A percentile compares a stretch with the other conserved stretches of the same genome.
These are phyloP conservation scores for Ophiostoma australiae DNA, from an alignment of 2,329 filamentous ascomycete genomes.

Conservation along the genomic window DNA sequence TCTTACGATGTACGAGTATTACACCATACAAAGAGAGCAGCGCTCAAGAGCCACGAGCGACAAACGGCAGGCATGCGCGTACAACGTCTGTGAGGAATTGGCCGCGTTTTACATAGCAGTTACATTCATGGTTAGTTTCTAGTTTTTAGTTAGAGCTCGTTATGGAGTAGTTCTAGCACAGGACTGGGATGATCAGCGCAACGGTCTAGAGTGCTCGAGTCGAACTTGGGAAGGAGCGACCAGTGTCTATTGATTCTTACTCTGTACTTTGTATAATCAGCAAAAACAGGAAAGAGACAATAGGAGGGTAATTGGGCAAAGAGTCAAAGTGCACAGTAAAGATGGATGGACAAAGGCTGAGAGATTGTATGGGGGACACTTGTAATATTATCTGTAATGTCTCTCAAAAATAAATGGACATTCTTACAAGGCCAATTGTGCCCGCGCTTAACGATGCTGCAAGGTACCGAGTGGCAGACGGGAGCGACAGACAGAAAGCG, in stretches of 20 bases:
- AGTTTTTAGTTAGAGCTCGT: neutral
- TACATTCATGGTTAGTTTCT: neutral
- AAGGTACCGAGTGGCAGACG: neutral
- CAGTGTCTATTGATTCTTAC: neutral
- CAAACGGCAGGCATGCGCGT: neutral
- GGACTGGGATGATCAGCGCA: constrained; percentile 11
- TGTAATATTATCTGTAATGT: too few relatives aligned
- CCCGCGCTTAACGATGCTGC: neutral
- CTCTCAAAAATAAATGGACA: neutral
- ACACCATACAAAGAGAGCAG: too few relatives aligned
- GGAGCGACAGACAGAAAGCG: neutral
- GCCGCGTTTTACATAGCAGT: too few relatives aligned
- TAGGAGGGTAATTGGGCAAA: neutral
- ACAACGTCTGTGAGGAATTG: neutral
- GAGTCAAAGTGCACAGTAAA: too few relatives aligned
- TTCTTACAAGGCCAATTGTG: neutral
- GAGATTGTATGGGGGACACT: too few relatives aligned
- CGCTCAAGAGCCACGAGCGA: neutral
- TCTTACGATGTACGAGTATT: too few relatives aligned
- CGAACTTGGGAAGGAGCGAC: neutral
- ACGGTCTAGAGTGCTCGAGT: constrained; percentile 7
- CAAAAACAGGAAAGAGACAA: neutral
- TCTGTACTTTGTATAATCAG: too few relatives aligned
- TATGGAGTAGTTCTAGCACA: neutral
- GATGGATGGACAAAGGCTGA: too few relatives aligned